Percentiles rank a stretch among this genome's conserved stretches.
Conservation (phyloP, 345 rosid genomes). For the Salix viminalis region DNA sequence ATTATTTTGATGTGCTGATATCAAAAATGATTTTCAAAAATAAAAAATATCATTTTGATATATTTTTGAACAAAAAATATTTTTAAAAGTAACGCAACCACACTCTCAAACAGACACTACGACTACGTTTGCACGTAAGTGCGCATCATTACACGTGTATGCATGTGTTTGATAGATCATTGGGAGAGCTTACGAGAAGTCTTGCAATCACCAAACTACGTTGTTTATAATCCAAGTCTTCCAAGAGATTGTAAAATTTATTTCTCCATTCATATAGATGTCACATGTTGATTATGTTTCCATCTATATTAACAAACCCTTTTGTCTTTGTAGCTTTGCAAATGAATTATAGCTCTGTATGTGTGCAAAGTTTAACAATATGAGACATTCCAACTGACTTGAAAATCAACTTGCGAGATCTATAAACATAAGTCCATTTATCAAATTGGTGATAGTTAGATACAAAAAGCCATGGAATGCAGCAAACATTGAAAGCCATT, state of each 20-base stretch:
- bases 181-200: background rate
- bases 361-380: background rate
- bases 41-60: too few relatives aligned
- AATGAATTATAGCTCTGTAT: background rate
- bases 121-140: fast-evolving
- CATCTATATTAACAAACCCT: background rate
- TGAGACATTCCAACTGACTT: background rate
- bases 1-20: too few relatives aligned
- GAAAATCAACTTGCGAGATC: background rate
- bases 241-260: background rate
- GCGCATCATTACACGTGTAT: background rate
- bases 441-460: background rate
- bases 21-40: too few relatives aligned
- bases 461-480: background rate
- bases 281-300: background rate
- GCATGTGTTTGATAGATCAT: background rate
- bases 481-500: background rate
- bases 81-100: too few relatives aligned
- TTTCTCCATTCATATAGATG: background rate
- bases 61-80: too few relatives aligned
- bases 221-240: background rate
- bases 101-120: too few relatives aligned
- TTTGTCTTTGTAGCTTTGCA: background rate
- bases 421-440: background rate
- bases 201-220: background rate